These are phyloP conservation scores for Crithidia mellificae DNA, from an alignment of 208 protist species.

Conservation along the genomic window DNA sequence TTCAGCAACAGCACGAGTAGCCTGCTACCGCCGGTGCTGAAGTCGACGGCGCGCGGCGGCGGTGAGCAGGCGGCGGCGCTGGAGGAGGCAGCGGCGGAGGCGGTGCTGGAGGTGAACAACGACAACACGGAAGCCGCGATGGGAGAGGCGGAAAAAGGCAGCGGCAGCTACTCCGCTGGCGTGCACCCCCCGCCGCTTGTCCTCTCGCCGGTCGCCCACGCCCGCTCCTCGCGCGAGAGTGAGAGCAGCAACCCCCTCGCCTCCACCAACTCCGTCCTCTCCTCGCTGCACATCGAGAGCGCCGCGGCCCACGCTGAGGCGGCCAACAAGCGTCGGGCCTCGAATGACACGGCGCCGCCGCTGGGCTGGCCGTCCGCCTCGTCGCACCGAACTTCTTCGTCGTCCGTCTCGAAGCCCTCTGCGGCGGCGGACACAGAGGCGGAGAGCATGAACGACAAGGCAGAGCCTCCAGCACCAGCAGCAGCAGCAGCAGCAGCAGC, in stretches of 20 bases:
- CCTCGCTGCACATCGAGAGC: conserved; percentile 9
- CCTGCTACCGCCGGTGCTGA: conserved; percentile 11
- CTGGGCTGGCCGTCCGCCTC: conserved; percentile 1
- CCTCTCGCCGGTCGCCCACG: background rate
- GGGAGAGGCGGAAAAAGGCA: no score
- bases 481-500: no score
- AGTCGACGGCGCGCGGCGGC: conserved; percentile 9
- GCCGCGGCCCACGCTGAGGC: background rate
- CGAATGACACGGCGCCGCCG: background rate
- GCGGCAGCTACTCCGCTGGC: background rate
- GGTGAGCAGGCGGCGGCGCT: background rate
- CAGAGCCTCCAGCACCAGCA: no score
- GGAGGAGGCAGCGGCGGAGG: no score
- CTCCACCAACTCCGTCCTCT: conserved; percentile 11
- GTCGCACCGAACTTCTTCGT: background rate
- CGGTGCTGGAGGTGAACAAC: no score
- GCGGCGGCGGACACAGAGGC: background rate
- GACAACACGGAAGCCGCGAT: no score
- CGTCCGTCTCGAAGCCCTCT: background rate
- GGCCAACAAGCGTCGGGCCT: background rate
- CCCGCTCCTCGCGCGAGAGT: background rate
- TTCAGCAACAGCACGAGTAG: conserved; percentile 20
- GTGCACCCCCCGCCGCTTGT: background rate
- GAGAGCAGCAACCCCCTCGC: background rate
- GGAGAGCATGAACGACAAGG: background rate